Conservation (phyloP, 306 rosid genomes). For the Inga laurina region DNA sequence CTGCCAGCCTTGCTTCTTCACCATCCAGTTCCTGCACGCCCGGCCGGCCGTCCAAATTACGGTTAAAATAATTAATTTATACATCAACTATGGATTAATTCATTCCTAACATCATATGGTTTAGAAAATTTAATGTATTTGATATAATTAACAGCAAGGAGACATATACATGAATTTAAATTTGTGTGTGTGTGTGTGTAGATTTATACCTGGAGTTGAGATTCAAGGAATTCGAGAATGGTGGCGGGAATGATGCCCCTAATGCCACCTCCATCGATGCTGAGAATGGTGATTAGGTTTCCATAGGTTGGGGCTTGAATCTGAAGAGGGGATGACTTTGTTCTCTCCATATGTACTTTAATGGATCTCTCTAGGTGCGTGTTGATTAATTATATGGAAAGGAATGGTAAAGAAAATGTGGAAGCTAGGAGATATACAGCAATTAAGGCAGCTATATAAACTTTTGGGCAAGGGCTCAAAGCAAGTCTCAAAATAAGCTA, state of each 20-base stretch:
- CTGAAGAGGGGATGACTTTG: background rate
- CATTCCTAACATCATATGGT: background rate
- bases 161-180: background rate
- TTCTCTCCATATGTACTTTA: background rate
- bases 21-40: constrained; percentile 61
- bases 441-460: background rate
- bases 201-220: background rate
- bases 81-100: background rate
- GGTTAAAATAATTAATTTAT: background rate
- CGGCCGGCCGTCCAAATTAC: background rate
- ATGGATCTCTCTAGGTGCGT: background rate
- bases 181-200: background rate
- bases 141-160: background rate
- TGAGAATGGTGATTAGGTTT: background rate
- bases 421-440: background rate
- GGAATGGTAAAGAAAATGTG: background rate
- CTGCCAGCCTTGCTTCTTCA: constrained; percentile 67
- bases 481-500: background rate
- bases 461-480: background rate
- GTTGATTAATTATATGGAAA: background rate
- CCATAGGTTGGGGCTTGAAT: background rate
- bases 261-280: background rate
- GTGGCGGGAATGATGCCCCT: constrained; percentile 1
- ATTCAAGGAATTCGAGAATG: background rate
- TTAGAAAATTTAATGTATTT: background rate